Evolutionary conservation across 2,329 filamentous ascomycete species (phyloP).

Genomic region (Endoconidiophora laricicola): DNA sequence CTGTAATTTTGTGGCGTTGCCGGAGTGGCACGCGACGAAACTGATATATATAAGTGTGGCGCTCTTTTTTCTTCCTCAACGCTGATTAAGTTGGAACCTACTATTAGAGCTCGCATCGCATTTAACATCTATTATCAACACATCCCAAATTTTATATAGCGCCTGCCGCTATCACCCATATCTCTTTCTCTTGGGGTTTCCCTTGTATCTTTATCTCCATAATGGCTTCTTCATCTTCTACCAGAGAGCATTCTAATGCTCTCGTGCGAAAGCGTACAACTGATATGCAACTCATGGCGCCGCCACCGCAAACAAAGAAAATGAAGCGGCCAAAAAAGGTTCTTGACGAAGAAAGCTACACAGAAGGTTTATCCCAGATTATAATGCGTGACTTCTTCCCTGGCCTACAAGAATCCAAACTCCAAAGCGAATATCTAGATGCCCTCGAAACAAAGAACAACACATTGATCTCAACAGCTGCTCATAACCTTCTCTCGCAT

Average conservation of each 20-base stretch:
- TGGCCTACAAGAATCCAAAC: slow-evolving; percentile 68
- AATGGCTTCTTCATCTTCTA: neutral
- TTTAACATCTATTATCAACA: neutral
- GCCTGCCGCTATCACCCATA: too few species aligned
- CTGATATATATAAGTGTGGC: neutral
- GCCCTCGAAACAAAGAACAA: slow-evolving; percentile 74
- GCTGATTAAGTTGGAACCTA: neutral
- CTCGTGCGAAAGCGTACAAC: slow-evolving; percentile 52
- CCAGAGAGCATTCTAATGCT: slow-evolving; percentile 30
- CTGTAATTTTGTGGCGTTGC: neutral
- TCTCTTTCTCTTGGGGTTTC: too few species aligned
- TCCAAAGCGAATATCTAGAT: slow-evolving; percentile 81
- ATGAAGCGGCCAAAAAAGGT: slow-evolving; percentile 82
- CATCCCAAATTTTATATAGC: too few species aligned
- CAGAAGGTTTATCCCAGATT: slow-evolving; percentile 76
- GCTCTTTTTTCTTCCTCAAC: neutral
- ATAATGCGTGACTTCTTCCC: slow-evolving; percentile 96
- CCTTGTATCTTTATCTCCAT: too few species aligned
- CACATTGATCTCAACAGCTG: slow-evolving; percentile 72
- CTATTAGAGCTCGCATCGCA: neutral
- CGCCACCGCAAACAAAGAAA: slow-evolving; percentile 72
- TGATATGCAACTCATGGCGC: slow-evolving; percentile 59
- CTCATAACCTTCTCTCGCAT: slow-evolving; percentile 58
- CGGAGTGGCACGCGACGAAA: neutral
- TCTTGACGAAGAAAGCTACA: slow-evolving; percentile 88